phyloP scores from a whole-genome alignment of 75 land plant genomes.

The Cunninghamia lanceolata region DNA sequence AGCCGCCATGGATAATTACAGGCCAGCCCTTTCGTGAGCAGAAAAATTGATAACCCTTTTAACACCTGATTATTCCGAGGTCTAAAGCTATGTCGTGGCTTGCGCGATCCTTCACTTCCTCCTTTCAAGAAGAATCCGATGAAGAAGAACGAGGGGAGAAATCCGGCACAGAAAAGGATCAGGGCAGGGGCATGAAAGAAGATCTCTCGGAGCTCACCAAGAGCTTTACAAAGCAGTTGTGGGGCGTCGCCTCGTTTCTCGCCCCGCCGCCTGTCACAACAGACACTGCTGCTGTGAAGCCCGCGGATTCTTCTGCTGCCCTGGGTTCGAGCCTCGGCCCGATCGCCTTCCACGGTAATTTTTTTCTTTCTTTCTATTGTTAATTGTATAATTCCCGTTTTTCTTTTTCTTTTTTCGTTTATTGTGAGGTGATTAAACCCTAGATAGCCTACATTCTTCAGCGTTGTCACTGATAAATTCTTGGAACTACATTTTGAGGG shows the following conservation, averaged over 20 bases:
- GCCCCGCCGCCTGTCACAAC: conserved; percentile 73
- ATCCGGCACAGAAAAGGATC: not conserved
- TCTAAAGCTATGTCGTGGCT: conserved; percentile 47
- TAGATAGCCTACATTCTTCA: not conserved
- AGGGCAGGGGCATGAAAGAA: conserved; percentile 70
- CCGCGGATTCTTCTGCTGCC: not conserved
- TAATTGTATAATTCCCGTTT: not conserved
- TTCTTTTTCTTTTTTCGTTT: not conserved
- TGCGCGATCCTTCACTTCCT: conserved; percentile 45
- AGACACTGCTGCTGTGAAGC: not conserved
- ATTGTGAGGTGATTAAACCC: not conserved
- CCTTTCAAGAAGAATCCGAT: conserved; percentile 26
- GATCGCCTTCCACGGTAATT: not conserved
- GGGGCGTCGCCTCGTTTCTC: conserved; percentile 94
- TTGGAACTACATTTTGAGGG: not conserved
- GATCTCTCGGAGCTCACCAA: conserved; percentile 81
- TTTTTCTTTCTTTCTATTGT: not conserved
- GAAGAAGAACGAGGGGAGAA: not conserved
- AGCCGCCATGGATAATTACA: not conserved
- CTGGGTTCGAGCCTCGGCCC: not conserved
- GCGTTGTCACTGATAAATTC: not conserved
- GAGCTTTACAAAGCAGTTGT: conserved; percentile 71
- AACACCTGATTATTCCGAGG: not conserved
- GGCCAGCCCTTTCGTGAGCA: not conserved
- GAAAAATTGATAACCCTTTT: not conserved